Conservation (phyloP, 2,329 filamentous ascomycete genomes). For the Penicillium sp. region DNA sequence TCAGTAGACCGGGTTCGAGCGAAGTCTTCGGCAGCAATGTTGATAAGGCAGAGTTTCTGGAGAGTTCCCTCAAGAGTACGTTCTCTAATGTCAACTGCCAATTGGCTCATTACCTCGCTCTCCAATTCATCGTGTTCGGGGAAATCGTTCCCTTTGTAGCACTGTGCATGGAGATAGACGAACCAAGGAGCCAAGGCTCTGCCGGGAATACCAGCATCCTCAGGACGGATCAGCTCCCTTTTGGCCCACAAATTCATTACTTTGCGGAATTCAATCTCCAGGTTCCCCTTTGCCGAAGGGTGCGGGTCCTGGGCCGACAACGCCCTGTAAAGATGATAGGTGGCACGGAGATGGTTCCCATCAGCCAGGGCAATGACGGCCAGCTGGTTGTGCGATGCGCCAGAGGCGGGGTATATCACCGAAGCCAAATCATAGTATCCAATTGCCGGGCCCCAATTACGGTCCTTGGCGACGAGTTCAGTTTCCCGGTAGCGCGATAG, state of each 20-base stretch:
- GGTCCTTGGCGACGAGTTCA: constrained; percentile 69
- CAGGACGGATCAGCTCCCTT: constrained; percentile 48
- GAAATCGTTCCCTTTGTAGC: constrained; percentile 74
- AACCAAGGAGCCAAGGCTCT: constrained; percentile 77
- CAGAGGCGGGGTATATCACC: constrained; percentile 73
- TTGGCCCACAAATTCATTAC: constrained; percentile 58
- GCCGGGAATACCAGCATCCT: constrained; percentile 49
- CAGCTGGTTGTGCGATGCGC: constrained; percentile 84
- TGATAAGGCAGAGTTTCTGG: constrained; percentile 78
- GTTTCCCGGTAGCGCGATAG: constrained; percentile 79
- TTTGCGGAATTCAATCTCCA: constrained; percentile 76
- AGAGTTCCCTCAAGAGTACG: constrained; percentile 63
- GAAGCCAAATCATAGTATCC: constrained; percentile 82
- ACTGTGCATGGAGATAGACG: constrained; percentile 78
- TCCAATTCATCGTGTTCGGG: constrained; percentile 77
- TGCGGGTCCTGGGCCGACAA: constrained; percentile 72
- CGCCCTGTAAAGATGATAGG: constrained; percentile 87
- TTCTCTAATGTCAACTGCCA: constrained; percentile 70
- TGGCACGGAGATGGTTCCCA: constrained; percentile 74
- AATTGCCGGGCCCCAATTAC: constrained; percentile 75
- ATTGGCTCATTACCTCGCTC: constrained; percentile 75
- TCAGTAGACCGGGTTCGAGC: constrained; percentile 61
- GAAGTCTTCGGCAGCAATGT: constrained; percentile 78
- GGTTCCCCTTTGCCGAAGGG: constrained; percentile 69
- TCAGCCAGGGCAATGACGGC: constrained; percentile 78